Base-by-base conservation (phyloP, 2,329 filamentous ascomycete species). In the Alternaria sp. region DNA sequence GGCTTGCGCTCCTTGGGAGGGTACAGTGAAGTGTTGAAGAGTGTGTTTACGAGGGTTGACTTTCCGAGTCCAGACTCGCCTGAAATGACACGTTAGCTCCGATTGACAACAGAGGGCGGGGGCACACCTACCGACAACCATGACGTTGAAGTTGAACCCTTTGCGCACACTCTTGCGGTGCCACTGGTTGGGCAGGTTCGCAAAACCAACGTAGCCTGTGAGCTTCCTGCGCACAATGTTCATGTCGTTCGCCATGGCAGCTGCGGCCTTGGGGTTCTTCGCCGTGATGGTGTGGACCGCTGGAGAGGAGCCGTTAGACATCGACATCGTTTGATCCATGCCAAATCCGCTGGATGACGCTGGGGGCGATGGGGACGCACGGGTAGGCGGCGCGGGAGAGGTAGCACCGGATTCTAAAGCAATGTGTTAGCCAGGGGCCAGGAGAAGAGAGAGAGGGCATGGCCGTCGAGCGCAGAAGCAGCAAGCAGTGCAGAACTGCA, bases 91-190 rank as follows among this genome's bases (percentile, higher is more conserved):
- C 41, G 58, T 74, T 66, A 75, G 67, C 56, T 57, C 53, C 30
- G 20, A 27, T 16, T n/a, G 50, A 18, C 30, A 27, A n/a, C 20
- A 45, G 12, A 11, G 32, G n/a, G 40, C 34, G 36, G 36, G 50
- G 54, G 55, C 41, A 57, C 36, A 90, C 94, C 78, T 86, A 98
- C 95, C 95, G 83, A 99, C 95, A 82, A 99, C 95, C 95, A 99
- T 99, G 73, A 99, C 95, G 80, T 99, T 99, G 87, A 99, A 99
- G 88, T 98, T 99, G 89, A 99, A 99, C 65, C 95, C 95, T 84
- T 99, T 99, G 80, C 95, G 93, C 77, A 99, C 95, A 89, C 94
- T 97, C 91, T 99, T 99, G 82, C 95, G 94, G 86, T 99, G 95
- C 95, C 95, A 99, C 84, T 99, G 95, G 85, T 99, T 99, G 68